phyloP scores from a whole-genome alignment of 805 yeast genomes.

The Candida argentea region DNA sequence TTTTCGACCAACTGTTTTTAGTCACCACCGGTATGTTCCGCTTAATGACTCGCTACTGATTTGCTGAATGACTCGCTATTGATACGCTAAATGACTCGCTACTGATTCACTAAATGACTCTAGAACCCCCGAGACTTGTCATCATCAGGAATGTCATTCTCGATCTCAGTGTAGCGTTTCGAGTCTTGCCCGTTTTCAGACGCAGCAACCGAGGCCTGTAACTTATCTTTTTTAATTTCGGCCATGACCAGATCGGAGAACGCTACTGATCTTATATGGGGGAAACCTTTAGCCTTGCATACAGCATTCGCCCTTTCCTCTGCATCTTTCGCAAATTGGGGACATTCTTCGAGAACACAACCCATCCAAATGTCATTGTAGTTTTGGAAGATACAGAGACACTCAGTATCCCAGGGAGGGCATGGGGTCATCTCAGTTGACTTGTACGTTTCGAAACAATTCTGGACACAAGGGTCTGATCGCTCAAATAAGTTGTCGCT shows the following conservation, averaged over 20 bases:
- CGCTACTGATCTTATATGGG: neutral
- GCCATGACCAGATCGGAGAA: neutral
- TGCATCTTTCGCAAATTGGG: slow-evolving; percentile 19
- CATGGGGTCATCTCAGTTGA: slow-evolving; percentile 27
- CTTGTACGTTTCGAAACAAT: slow-evolving; percentile 22
- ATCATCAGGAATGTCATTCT: too few species aligned
- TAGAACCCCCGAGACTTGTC: too few species aligned
- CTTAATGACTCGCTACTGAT: too few species aligned
- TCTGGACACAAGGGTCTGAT: slow-evolving; percentile 33
- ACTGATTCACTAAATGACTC: too few species aligned
- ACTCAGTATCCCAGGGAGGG: slow-evolving; percentile 38
- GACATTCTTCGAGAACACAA: slow-evolving; percentile 18
- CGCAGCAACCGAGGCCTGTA: too few species aligned
- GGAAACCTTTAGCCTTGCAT: slow-evolving; percentile 26
- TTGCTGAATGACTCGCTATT: too few species aligned
- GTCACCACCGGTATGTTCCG: too few species aligned
- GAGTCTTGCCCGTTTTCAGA: too few species aligned
- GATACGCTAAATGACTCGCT: too few species aligned
- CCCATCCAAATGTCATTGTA: slow-evolving; percentile 24
- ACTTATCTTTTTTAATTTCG: neutral
- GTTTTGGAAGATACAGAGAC: slow-evolving; percentile 32
- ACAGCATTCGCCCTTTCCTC: slow-evolving; percentile 20
- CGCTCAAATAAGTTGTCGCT: slow-evolving; percentile 32
- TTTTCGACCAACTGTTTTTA: too few species aligned
- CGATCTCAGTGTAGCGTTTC: too few species aligned